These are phyloP conservation scores for Lecanicillium sp. DNA, from an alignment of 2,329 filamentous ascomycete genomes.

Conservation along the genomic window DNA sequence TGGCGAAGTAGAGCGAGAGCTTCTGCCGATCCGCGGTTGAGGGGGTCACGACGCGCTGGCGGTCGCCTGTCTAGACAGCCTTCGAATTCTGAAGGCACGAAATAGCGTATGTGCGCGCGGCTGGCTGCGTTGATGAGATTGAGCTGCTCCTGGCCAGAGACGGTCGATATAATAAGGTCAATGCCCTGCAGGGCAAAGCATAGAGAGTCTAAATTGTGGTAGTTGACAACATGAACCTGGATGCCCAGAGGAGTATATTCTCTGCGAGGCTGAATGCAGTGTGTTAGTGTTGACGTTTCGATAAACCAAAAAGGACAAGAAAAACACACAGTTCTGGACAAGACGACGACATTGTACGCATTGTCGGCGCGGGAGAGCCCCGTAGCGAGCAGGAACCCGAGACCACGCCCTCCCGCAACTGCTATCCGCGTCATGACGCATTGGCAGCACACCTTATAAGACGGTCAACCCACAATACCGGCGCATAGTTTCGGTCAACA, in stretches of 20 bases:
- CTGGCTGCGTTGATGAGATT: slow-evolving; percentile 66
- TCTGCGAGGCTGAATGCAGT: slow-evolving; percentile 38
- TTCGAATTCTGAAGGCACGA: slow-evolving; percentile 72
- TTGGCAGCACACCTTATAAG: slow-evolving; percentile 13
- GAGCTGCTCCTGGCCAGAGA: slow-evolving; percentile 58
- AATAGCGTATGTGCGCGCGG: slow-evolving; percentile 54
- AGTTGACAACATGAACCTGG: slow-evolving; percentile 64
- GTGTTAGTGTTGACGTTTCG: slow-evolving; percentile 12
- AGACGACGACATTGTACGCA: slow-evolving; percentile 60
- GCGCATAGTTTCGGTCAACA: too few relatives aligned
- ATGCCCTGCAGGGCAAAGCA: slow-evolving; percentile 62
- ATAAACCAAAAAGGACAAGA: background rate
- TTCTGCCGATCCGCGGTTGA: slow-evolving; percentile 53
- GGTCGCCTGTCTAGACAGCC: slow-evolving; percentile 51
- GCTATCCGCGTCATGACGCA: slow-evolving; percentile 40
- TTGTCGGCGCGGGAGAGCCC: slow-evolving; percentile 50
- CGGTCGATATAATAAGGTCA: slow-evolving; percentile 68
- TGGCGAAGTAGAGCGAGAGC: slow-evolving; percentile 50
- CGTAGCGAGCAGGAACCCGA: slow-evolving; percentile 38
- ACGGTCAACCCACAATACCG: background rate
- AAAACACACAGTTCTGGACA: slow-evolving; percentile 54
- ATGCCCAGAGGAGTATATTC: slow-evolving; percentile 48
- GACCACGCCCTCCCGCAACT: slow-evolving; percentile 37
- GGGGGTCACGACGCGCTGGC: slow-evolving; percentile 37
- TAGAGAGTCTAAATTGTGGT: slow-evolving; percentile 49